These are phyloP conservation scores for Cicer judaicum DNA, from an alignment of 306 rosid species.

Conservation along the genomic window DNA sequence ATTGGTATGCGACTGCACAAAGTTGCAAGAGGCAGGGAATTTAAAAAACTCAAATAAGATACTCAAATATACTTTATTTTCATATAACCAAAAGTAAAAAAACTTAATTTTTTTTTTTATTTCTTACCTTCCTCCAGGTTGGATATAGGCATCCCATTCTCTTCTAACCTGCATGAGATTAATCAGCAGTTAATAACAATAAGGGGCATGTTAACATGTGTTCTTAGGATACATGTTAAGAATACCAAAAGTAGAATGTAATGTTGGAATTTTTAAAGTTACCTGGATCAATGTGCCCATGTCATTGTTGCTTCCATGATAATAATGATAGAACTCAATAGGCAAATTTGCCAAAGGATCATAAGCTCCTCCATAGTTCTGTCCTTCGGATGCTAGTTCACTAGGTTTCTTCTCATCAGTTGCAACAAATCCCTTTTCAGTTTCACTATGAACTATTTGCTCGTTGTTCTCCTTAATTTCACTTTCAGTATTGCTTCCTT, in stretches of 20 bases:
- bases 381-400: conserved; percentile 52
- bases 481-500: conserved; percentile 46
- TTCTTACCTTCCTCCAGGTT: conserved; percentile 93
- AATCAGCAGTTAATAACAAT: neutral
- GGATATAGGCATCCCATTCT: conserved; percentile 91
- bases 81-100: neutral
- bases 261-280: conserved; percentile 27
- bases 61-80: conserved; percentile 29
- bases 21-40: conserved; percentile 1
- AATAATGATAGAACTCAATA: conserved; percentile 91
- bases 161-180: conserved; percentile 83
- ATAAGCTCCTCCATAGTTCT: conserved; percentile 56
- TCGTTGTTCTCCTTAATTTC: conserved; percentile 46
- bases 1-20: conserved; percentile 88
- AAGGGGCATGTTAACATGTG: too few relatives aligned
- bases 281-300: conserved; percentile 96
- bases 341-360: conserved; percentile 78
- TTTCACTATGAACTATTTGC: conserved; percentile 42
- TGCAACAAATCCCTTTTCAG: conserved; percentile 43
- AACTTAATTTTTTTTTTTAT: conserved; percentile 41
- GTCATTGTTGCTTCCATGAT: conserved; percentile 86
- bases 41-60: conserved; percentile 11
- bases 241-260: neutral
- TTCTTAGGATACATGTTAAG: too few relatives aligned
- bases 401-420: conserved; percentile 54